A percentile compares a stretch with the other conserved stretches of the same genome.
phyloP scores from a whole-genome alignment of 2,329 filamentous ascomycete species.

The Falciphora oryzae region DNA sequence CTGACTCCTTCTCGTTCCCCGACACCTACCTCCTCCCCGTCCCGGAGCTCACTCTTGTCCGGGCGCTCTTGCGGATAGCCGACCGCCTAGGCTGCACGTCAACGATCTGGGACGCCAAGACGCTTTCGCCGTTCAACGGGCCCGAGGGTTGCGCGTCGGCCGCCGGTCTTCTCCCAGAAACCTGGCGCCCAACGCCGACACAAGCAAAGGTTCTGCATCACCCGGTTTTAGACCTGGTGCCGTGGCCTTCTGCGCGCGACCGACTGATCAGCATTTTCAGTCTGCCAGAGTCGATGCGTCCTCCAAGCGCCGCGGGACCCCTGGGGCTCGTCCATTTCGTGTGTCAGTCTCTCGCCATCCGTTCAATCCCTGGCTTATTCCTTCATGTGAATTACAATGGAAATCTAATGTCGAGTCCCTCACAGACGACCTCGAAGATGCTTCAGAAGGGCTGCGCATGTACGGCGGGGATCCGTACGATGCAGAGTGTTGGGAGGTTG shows the following conservation, averaged over 20 bases:
- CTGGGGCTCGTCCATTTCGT: constrained; percentile 45
- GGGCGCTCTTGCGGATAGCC: constrained; percentile 41
- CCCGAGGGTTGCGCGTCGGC: constrained; percentile 15
- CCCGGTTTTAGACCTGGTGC: constrained; percentile 50
- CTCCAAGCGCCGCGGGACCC: constrained; percentile 37
- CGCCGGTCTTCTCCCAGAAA: constrained; percentile 34
- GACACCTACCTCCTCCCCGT: constrained; percentile 45
- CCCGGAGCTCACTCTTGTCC: constrained; percentile 41
- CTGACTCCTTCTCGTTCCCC: constrained; percentile 24
- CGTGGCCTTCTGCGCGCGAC: constrained; percentile 41
- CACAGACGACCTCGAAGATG: constrained; percentile 48
- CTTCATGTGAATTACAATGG: too few species aligned
- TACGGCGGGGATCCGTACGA: constrained; percentile 44
- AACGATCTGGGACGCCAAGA: constrained; percentile 39
- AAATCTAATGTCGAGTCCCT: too few species aligned
- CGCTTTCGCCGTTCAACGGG: constrained; percentile 40
- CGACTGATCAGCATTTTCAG: constrained; percentile 40
- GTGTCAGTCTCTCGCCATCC: constrained; percentile 18
- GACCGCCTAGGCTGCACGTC: constrained; percentile 36
- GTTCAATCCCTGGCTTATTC: too few species aligned
- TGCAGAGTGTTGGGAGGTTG: constrained; percentile 48
- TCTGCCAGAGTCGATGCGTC: constrained; percentile 41
- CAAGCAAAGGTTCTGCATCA: constrained; percentile 49
- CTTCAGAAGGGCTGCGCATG: constrained; percentile 43
- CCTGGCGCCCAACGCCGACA: constrained; percentile 44